phyloP scores from a whole-genome alignment of 2,329 filamentous ascomycete genomes.

The Amesomyces nigricolor region DNA sequence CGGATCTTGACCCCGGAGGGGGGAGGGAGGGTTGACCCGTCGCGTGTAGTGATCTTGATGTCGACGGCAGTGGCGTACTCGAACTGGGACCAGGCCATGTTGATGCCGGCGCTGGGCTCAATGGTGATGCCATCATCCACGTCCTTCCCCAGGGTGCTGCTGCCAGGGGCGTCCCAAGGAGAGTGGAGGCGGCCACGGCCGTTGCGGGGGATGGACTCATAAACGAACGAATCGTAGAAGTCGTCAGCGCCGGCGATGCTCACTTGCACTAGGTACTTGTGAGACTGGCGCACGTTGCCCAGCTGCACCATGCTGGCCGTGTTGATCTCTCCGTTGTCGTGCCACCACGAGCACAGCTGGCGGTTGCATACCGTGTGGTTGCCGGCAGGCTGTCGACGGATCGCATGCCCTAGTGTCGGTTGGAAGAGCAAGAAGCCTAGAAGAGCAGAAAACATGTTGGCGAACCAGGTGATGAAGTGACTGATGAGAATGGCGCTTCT shows the following conservation, averaged over 20 bases:
- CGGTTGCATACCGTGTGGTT: neutral
- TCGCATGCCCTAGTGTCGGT: neutral
- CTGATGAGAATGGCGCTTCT: neutral
- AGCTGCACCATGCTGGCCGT: neutral
- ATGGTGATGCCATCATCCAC: constrained; percentile 2
- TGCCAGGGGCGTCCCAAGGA: neutral
- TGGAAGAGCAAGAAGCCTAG: neutral
- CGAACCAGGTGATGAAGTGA: neutral
- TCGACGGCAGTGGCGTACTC: neutral
- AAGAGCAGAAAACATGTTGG: neutral
- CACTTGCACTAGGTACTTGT: neutral
- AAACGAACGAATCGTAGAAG: neutral
- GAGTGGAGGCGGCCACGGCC: neutral
- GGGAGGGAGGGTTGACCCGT: neutral
- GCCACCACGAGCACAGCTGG: neutral
- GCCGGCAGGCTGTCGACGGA: neutral
- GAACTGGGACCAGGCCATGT: constrained; percentile 1
- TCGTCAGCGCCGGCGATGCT: neutral
- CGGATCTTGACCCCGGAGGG: neutral
- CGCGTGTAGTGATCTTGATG: neutral
- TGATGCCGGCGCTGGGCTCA: neutral
- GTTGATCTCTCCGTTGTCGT: neutral
- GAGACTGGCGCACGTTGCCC: neutral
- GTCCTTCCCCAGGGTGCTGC: neutral
- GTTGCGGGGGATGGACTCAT: constrained; percentile 1